These are phyloP conservation scores for Trichoderma sp. DNA, from an alignment of 2,329 filamentous ascomycete species.

Conservation along the genomic window DNA sequence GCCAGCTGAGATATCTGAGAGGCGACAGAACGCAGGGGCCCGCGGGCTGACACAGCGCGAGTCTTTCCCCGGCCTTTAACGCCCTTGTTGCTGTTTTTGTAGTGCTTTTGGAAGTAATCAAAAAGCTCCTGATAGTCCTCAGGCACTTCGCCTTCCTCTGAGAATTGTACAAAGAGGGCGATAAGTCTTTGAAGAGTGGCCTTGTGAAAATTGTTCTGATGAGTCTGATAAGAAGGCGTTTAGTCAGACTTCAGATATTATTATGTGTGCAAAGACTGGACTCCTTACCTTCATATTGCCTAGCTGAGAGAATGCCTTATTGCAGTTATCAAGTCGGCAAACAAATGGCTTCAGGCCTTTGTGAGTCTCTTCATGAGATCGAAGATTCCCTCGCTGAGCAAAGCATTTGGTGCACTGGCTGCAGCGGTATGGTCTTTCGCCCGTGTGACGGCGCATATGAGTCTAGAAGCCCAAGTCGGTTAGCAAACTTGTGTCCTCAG, in stretches of 20 bases:
- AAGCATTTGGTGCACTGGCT: slow-evolving; percentile 80
- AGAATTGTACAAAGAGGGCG: slow-evolving; percentile 67
- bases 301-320: slow-evolving; percentile 85
- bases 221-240: slow-evolving; percentile 58
- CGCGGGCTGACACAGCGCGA: slow-evolving; percentile 59
- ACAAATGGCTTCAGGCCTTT: slow-evolving; percentile 75
- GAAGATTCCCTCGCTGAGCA: slow-evolving; percentile 82
- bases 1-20: slow-evolving; percentile 37
- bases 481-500: neutral
- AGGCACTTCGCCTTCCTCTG: slow-evolving; percentile 60
- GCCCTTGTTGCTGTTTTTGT: slow-evolving; percentile 98
- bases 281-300: slow-evolving; percentile 83
- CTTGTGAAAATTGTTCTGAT: slow-evolving; percentile 92
- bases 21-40: slow-evolving; percentile 29
- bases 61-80: slow-evolving; percentile 96
- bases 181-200: slow-evolving; percentile 72
- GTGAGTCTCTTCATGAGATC: slow-evolving; percentile 82
- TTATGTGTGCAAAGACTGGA: slow-evolving; percentile 46
- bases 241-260: neutral
- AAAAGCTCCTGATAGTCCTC: slow-evolving; percentile 75
- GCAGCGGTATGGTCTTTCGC: slow-evolving; percentile 82
- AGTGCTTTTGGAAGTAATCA: slow-evolving; percentile 83
- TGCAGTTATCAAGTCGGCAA: slow-evolving; percentile 81
- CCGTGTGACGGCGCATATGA: slow-evolving; percentile 84
- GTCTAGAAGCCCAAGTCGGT: slow-evolving; percentile 56